phyloP scores from a whole-genome alignment of 2,329 filamentous ascomycete genomes.

The Colletotrichum destructivum region DNA sequence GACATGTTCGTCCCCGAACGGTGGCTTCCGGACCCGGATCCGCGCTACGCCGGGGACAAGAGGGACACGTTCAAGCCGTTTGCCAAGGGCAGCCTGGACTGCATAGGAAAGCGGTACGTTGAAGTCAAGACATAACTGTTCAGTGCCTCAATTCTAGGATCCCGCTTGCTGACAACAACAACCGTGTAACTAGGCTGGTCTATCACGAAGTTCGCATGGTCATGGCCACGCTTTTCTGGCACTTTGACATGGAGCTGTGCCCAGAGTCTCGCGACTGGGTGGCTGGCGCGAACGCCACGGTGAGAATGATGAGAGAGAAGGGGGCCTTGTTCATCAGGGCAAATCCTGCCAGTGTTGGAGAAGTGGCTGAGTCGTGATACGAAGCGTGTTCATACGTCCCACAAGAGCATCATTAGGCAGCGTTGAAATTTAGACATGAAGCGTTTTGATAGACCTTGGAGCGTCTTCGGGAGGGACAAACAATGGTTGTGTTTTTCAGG shows the following conservation, averaged over 20 bases:
- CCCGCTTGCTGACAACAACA: not conserved
- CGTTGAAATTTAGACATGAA: not conserved
- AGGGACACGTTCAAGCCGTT: not conserved
- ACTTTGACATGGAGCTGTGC: not conserved
- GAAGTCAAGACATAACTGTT: too few species aligned
- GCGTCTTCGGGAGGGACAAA: not conserved
- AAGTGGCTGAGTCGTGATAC: not conserved
- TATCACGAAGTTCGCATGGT: constrained; percentile 7
- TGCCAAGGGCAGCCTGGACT: constrained; percentile 3
- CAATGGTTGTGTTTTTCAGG: not conserved
- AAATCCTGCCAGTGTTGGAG: not conserved
- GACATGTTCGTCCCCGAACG: constrained; percentile 1
- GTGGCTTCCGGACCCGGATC: not conserved
- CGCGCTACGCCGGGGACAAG: not conserved
- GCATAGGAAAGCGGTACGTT: constrained; percentile 6
- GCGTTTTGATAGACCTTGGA: not conserved
- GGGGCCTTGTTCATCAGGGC: constrained; percentile 3
- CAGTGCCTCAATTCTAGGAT: too few species aligned
- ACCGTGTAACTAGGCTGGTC: not conserved
- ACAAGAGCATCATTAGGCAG: not conserved
- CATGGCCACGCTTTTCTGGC: not conserved
- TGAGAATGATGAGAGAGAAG: constrained; percentile 4
- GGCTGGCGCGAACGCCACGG: not conserved
- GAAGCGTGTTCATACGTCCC: not conserved
- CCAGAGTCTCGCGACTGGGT: not conserved